These are phyloP conservation scores for Capronia epimyces DNA, from an alignment of 2,329 filamentous ascomycete species.

Conservation along the genomic window DNA sequence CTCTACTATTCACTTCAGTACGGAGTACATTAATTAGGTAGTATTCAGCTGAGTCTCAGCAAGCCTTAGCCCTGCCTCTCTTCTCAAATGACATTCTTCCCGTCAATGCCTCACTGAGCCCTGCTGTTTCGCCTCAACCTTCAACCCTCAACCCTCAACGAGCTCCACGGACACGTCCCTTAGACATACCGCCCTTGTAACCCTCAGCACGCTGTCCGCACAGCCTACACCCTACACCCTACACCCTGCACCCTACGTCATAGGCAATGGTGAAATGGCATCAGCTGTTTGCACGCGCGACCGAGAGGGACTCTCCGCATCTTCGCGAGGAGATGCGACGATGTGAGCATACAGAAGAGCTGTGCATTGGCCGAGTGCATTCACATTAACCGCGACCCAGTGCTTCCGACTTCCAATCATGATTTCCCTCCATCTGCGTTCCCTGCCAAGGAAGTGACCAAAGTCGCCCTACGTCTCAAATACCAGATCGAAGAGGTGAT, in stretches of 20 bases:
- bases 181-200: not conserved
- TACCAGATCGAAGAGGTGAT: slow-evolving; percentile 85
- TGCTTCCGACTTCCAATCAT: slow-evolving; percentile 39
- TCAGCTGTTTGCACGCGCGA: slow-evolving; percentile 17
- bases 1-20: not conserved
- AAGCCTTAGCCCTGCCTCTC: no score
- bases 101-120: no score
- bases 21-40: no score
- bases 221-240: no score
- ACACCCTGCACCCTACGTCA: slow-evolving; percentile 1
- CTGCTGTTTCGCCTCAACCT: no score
- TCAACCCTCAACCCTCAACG: no score
- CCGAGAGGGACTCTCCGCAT: slow-evolving; percentile 31
- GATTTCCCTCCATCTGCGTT: slow-evolving; percentile 56
- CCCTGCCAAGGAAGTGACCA: slow-evolving; percentile 74
- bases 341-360: slow-evolving; percentile 33
- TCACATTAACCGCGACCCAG: slow-evolving; percentile 10
- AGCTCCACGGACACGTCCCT: not conserved
- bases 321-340: slow-evolving; percentile 38
- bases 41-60: no score
- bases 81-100: no score
- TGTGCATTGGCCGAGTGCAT: not conserved
- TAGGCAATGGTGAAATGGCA: slow-evolving; percentile 22
- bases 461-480: slow-evolving; percentile 80
- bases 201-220: not conserved